These are phyloP conservation scores for Chrysanthemum lavandulifolium DNA, from an alignment of 129 eudicot species.

Conservation along the genomic window DNA sequence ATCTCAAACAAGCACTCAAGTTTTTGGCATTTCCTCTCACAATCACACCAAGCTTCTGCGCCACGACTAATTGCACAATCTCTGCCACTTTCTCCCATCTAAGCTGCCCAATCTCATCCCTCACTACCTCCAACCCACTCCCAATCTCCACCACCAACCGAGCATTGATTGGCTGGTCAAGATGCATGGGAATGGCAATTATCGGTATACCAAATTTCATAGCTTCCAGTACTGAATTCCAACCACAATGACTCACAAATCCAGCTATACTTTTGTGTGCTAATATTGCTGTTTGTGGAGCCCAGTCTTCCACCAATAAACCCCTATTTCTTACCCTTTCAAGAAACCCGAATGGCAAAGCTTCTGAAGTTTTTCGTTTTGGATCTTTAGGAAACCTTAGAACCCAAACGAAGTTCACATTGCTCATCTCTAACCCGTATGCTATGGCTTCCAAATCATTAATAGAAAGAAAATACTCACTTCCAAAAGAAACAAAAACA, in stretches of 20 bases:
- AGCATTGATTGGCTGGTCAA: constrained; percentile 28
- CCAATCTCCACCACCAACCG: constrained; percentile 19
- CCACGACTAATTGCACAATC: constrained; percentile 13
- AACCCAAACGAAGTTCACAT: constrained; percentile 26
- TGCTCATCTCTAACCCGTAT: constrained; percentile 25
- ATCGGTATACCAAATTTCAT: constrained; percentile 23
- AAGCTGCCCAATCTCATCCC: constrained; percentile 17
- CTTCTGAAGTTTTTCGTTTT: background rate
- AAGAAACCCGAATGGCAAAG: constrained; percentile 20
- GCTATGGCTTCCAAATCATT: constrained; percentile 15
- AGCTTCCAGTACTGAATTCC: constrained; percentile 24
- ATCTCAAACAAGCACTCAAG: constrained; percentile 6
- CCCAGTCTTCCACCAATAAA: constrained; percentile 20
- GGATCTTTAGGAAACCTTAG: constrained; percentile 16
- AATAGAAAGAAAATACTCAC: constrained; percentile 12
- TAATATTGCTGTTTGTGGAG: constrained; percentile 21
- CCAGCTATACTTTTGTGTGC: constrained; percentile 18
- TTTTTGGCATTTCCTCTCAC: constrained; percentile 19
- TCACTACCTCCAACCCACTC: constrained; percentile 18
- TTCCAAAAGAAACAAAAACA: constrained; percentile 19
- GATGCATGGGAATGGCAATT: constrained; percentile 30
- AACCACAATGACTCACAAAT: constrained; percentile 30
- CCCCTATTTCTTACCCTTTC: constrained; percentile 21
- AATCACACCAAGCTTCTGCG: background rate
- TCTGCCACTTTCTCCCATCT: constrained; percentile 2